Conservation (phyloP, 441 rosid species). For the Arabidopsis lyrata region DNA sequence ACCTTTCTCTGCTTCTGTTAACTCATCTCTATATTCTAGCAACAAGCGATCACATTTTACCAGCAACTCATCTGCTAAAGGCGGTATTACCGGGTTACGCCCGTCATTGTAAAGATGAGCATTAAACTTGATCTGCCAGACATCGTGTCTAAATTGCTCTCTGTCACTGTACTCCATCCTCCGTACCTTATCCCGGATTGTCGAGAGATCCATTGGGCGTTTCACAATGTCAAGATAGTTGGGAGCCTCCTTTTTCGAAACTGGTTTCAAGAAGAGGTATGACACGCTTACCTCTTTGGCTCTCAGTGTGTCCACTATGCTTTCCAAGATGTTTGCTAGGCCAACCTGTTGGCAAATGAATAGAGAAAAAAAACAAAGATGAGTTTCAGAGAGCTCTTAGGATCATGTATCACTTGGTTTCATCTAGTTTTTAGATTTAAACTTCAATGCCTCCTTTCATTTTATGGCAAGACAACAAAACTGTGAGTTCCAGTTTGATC, state of each 20-base stretch:
- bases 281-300: no score
- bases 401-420: no score
- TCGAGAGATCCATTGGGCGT: conserved; percentile 63
- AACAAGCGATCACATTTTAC: conserved; percentile 83
- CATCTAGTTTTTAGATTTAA: no score
- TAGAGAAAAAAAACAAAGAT: no score
- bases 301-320: no score
- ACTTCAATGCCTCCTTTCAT: not conserved
- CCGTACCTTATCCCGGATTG: conserved; percentile 83
- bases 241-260: no score
- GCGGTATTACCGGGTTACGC: conserved; percentile 90
- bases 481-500: not conserved
- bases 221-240: no score
- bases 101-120: conserved; percentile 85
- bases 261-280: no score
- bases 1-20: conserved; percentile 81
- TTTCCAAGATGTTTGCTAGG: no score
- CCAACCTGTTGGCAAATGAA: no score
- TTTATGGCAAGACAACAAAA: conserved; percentile 16
- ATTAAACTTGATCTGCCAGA: conserved; percentile 82
- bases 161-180: conserved; percentile 79
- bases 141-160: conserved; percentile 83
- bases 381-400: no score
- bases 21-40: conserved; percentile 49
- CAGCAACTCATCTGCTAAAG: conserved; percentile 92